Percentiles rank a stretch among this genome's conserved stretches.
These are phyloP conservation scores for Lactifluus hygrophoroides DNA, from an alignment of 768 basidiomycete species.

Conservation along the genomic window DNA sequence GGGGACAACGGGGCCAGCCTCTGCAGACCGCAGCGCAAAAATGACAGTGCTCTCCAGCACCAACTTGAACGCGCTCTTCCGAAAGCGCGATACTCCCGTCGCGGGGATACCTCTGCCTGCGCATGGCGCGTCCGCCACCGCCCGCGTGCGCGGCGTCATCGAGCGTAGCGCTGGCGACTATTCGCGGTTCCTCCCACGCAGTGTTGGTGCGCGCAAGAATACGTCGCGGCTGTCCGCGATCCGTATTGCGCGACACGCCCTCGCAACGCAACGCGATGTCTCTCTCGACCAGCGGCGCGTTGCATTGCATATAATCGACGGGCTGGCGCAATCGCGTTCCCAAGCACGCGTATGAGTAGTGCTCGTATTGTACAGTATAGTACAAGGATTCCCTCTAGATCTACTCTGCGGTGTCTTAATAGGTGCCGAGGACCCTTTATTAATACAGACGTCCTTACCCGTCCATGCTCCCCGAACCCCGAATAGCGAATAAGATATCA, in stretches of 20 bases:
- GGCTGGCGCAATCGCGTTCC: not conserved
- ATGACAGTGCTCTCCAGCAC: conserved; percentile 6
- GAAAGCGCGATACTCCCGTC: not conserved
- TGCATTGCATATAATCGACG: conserved; percentile 33
- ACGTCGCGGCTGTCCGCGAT: conserved; percentile 31
- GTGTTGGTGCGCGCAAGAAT: conserved; percentile 24
- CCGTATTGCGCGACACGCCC: conserved; percentile 34
- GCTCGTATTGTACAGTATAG: too few relatives aligned
- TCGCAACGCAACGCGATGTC: conserved; percentile 38
- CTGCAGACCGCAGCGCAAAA: not conserved
- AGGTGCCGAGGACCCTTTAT: not conserved
- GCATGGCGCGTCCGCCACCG: not conserved
- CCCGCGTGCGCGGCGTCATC: conserved; percentile 25
- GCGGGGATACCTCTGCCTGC: not conserved
- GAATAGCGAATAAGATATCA: not conserved
- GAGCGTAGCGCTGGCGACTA: conserved; percentile 45
- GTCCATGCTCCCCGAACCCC: not conserved
- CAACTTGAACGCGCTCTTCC: conserved; percentile 15
- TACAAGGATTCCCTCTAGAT: not conserved
- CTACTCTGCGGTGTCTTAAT: not conserved
- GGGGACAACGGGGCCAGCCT: not conserved
- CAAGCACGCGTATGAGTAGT: not conserved
- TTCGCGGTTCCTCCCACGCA: conserved; percentile 33
- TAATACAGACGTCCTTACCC: not conserved
- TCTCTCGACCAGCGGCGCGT: conserved; percentile 31